These are phyloP conservation scores for Coemansia sp. DNA, from an alignment of 192 early-diverging fungal species.

Conservation along the genomic window DNA sequence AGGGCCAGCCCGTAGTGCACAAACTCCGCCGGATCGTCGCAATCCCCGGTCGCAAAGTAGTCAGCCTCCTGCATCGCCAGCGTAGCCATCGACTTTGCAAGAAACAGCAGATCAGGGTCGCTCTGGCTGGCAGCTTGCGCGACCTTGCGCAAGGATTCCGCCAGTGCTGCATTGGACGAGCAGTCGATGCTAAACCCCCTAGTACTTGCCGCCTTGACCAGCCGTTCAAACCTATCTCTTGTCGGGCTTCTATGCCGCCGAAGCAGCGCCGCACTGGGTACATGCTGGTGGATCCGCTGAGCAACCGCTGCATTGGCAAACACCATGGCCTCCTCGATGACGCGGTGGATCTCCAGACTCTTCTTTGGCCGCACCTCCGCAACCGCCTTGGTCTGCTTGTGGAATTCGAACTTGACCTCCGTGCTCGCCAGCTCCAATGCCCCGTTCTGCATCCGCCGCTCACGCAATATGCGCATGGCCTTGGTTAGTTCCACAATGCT, in stretches of 20 bases:
- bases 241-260: conserved; percentile 69
- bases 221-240: conserved; percentile 60
- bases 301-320: conserved; percentile 73
- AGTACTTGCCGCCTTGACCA: conserved; percentile 58
- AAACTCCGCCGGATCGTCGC: conserved; percentile 40
- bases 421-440: conserved; percentile 72
- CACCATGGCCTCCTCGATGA: conserved; percentile 82
- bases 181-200: conserved; percentile 64
- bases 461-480: conserved; percentile 58
- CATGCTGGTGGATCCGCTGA: conserved; percentile 57
- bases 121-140: conserved; percentile 30
- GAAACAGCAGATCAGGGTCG: conserved; percentile 58
- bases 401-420: conserved; percentile 74
- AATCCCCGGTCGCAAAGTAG: conserved; percentile 67
- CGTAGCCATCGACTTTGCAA: conserved; percentile 75
- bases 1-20: conserved; percentile 75
- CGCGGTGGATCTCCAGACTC: conserved; percentile 66
- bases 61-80: conserved; percentile 74
- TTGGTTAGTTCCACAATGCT: conserved; percentile 52
- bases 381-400: conserved; percentile 57
- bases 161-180: conserved; percentile 64
- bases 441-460: conserved; percentile 59
- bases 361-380: conserved; percentile 67
- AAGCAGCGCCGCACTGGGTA: conserved; percentile 61
- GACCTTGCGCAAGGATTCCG: conserved; percentile 58